phyloP scores from a whole-genome alignment of 768 basidiomycete species.

The Sarcodon sp. region DNA sequence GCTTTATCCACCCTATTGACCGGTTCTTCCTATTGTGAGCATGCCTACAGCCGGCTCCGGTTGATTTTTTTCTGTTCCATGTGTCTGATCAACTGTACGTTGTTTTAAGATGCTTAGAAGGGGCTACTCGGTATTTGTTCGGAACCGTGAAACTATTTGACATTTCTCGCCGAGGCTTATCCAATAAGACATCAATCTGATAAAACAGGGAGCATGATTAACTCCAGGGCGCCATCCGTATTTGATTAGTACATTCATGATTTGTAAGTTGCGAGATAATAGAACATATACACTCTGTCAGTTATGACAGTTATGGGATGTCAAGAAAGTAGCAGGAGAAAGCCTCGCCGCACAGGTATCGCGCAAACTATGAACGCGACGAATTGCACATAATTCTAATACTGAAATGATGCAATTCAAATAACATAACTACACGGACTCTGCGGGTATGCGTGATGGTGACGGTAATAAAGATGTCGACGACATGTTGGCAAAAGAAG shows the following conservation, averaged over 20 bases:
- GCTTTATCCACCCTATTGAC: slow-evolving; percentile 76
- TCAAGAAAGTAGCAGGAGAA: too few relatives aligned
- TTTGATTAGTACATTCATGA: too few relatives aligned
- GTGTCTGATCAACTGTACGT: not conserved
- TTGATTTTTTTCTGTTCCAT: not conserved
- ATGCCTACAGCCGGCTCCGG: not conserved
- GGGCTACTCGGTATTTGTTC: not conserved
- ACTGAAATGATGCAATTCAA: not conserved
- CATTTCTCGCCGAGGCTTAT: not conserved
- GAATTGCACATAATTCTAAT: not conserved
- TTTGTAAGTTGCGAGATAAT: too few relatives aligned
- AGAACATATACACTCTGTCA: too few relatives aligned
- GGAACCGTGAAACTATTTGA: not conserved
- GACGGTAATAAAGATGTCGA: not conserved
- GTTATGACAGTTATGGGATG: too few relatives aligned
- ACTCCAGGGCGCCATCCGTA: not conserved
- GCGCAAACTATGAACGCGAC: too few relatives aligned
- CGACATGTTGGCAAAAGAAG: not conserved
- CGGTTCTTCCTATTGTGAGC: slow-evolving; percentile 74
- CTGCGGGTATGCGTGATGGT: not conserved
- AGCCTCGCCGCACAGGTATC: too few relatives aligned
- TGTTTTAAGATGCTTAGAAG: slow-evolving; percentile 8
- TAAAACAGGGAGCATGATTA: not conserved
- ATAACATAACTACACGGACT: not conserved
- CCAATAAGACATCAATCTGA: not conserved